phyloP scores from a whole-genome alignment of 2,329 filamentous ascomycete genomes.

The Aspergillus cejpii region DNA sequence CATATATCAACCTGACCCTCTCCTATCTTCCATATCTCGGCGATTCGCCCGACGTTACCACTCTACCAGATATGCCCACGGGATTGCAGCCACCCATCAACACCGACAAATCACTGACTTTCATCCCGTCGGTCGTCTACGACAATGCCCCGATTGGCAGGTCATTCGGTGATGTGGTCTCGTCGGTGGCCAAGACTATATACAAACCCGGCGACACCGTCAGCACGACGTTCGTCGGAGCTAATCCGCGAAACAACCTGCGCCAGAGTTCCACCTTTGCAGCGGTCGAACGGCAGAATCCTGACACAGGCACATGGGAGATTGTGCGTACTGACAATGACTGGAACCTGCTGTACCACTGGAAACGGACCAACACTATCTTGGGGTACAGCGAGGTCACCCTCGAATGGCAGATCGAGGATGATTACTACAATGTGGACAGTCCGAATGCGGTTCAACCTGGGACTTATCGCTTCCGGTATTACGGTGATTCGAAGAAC shows the following conservation, averaged over 20 bases:
- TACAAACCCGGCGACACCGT: slow-evolving; percentile 59
- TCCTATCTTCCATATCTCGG: slow-evolving; percentile 62
- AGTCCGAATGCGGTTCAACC: slow-evolving; percentile 29
- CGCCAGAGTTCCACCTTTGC: slow-evolving; percentile 70
- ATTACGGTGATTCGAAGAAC: slow-evolving; percentile 76
- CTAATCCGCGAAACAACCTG: slow-evolving; percentile 85
- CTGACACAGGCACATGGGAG: slow-evolving; percentile 51
- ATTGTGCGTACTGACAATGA: slow-evolving; percentile 66
- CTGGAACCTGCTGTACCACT: slow-evolving; percentile 76
- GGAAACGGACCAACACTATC: slow-evolving; percentile 64
- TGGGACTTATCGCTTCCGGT: slow-evolving; percentile 71
- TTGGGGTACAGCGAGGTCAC: slow-evolving; percentile 71
- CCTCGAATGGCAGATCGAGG: slow-evolving; percentile 71
- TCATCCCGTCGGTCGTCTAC: slow-evolving; percentile 71
- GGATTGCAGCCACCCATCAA: slow-evolving; percentile 72
- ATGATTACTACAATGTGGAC: slow-evolving; percentile 43
- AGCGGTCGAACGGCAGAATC: slow-evolving; percentile 60
- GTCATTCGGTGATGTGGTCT: slow-evolving; percentile 61
- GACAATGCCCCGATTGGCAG: slow-evolving; percentile 62
- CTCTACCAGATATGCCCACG: slow-evolving; percentile 37
- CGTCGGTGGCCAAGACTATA: slow-evolving; percentile 44
- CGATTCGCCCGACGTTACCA: slow-evolving; percentile 37
- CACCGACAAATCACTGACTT: slow-evolving; percentile 64
- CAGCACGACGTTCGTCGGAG: slow-evolving; percentile 67
- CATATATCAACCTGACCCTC: slow-evolving; percentile 82